Conservation (phyloP, 2,329 filamentous ascomycete species). For the Calonectria montana region DNA sequence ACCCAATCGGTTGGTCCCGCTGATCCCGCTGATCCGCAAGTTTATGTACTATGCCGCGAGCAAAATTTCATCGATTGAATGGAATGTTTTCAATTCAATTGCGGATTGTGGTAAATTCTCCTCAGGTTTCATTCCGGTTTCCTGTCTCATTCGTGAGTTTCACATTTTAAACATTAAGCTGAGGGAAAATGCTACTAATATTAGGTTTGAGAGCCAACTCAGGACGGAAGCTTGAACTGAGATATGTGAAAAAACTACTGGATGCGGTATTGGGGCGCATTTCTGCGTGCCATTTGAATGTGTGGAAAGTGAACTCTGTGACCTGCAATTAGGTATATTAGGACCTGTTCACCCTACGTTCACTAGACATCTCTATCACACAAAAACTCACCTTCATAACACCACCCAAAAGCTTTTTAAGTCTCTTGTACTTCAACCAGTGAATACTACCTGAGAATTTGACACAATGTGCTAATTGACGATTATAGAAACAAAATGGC, state of each 20-base stretch:
- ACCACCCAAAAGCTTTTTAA: neutral
- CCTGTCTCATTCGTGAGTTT: no score
- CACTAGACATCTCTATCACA: neutral
- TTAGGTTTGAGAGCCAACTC: neutral
- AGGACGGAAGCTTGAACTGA: neutral
- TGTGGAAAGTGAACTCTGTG: neutral
- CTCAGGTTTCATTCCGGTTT: neutral
- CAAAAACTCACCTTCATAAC: neutral
- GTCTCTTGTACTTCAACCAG: neutral
- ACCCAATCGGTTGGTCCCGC: neutral
- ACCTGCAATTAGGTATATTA: neutral
- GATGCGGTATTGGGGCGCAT: neutral
- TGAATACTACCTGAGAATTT: neutral
- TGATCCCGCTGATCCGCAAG: neutral
- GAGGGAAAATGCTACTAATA: neutral
- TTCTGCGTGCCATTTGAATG: neutral
- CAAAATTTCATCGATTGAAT: neutral
- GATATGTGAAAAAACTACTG: neutral
- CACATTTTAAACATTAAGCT: neutral
- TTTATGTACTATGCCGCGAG: neutral
- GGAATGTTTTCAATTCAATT: neutral
- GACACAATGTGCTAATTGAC: neutral
- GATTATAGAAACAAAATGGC: neutral
- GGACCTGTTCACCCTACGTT: neutral
- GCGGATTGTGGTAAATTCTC: neutral